Base-by-base conservation (phyloP, 1,284 basidiomycete species). In the Ceratorhiza oryzae-sativae region DNA sequence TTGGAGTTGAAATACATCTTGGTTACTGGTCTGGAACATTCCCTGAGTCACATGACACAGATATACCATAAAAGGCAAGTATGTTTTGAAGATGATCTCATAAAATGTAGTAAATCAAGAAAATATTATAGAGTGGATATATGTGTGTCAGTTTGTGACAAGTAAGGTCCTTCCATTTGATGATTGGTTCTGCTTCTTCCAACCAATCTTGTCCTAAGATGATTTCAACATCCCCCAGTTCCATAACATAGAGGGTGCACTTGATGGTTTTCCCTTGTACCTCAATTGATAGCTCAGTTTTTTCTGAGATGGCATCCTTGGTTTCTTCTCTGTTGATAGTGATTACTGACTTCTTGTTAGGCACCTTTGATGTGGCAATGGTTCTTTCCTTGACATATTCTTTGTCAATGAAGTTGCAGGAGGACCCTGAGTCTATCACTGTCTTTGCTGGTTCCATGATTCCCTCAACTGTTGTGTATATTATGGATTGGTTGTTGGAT, bases 391-490 rank as follows among this genome's bases (percentile, higher is more conserved):
- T 39, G n/a, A 23, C 12, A 12, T 20, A 39, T 4, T 41, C 39
- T 42, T 13, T n/a, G 25, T 41, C n/a, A 23, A 39, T 59, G 46
- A 65, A 65, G 46, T 65, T 65, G 15, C 12, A 13, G 13, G 61
- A 49, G 10, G 61, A 49, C n/a, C 58, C 58, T 23, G 58, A 60
- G 58, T 60, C 58, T 18, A 60, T 60, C 20, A 60, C n/a, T 42
- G 58, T 42, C 25, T 60, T 60, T 23, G 27, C 39, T 23, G 56
- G 56, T 39, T 58, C 55, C 36, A 41, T 58, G 55, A 58, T 58
- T 58, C 55, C 55, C 32, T 34, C 36, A 36, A 58, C 32, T 10
- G 4, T n/a, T 36, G 55, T 62, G 42, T 62, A 62, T 30, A 62
- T 20, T 46, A 42, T 32, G 3, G 27, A 42, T 25, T 62, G 20